phyloP scores from a whole-genome alignment of 164 flowering plant species.

The Chloranthus sessilifolius region DNA sequence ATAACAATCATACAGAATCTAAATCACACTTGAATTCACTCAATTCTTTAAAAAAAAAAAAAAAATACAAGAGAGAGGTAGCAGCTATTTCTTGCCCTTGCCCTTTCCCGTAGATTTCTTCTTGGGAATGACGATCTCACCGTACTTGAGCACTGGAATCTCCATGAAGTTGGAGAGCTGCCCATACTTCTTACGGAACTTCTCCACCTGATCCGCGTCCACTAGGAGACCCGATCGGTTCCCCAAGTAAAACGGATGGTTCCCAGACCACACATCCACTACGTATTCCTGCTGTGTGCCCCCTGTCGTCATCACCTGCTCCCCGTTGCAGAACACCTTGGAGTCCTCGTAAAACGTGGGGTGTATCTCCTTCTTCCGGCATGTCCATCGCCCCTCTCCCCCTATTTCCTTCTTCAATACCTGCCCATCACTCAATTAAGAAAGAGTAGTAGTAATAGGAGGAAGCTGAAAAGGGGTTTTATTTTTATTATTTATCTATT shows the following conservation, averaged over 20 bases:
- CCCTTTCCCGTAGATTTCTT: slow-evolving; percentile 26
- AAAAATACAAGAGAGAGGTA: neutral
- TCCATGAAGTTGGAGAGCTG: slow-evolving; percentile 46
- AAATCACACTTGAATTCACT: too few relatives aligned
- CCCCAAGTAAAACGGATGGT: slow-evolving; percentile 80
- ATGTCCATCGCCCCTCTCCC: slow-evolving; percentile 26
- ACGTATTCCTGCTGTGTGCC: slow-evolving; percentile 81
- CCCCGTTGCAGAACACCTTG: slow-evolving; percentile 81
- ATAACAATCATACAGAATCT: too few relatives aligned
- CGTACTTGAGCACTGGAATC: slow-evolving; percentile 61
- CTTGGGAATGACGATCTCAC: slow-evolving; percentile 60
- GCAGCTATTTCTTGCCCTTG: slow-evolving; percentile 45
- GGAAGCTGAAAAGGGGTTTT: too few relatives aligned
- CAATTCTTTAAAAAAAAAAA: too few relatives aligned
- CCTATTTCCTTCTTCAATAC: slow-evolving; percentile 9
- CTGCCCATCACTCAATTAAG: too few relatives aligned
- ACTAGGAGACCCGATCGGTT: slow-evolving; percentile 39
- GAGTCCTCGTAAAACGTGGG: slow-evolving; percentile 67
- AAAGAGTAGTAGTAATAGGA: too few relatives aligned
- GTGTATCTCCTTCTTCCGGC: slow-evolving; percentile 79
- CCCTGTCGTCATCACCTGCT: slow-evolving; percentile 77
- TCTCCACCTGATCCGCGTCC: slow-evolving; percentile 72
- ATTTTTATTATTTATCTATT: too few relatives aligned
- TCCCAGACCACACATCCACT: slow-evolving; percentile 94
- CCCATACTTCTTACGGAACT: slow-evolving; percentile 65